A percentile compares a stretch with the other conserved stretches of the same genome.
Conservation (phyloP, 345 rosid genomes). For the Kandelia obovata region DNA sequence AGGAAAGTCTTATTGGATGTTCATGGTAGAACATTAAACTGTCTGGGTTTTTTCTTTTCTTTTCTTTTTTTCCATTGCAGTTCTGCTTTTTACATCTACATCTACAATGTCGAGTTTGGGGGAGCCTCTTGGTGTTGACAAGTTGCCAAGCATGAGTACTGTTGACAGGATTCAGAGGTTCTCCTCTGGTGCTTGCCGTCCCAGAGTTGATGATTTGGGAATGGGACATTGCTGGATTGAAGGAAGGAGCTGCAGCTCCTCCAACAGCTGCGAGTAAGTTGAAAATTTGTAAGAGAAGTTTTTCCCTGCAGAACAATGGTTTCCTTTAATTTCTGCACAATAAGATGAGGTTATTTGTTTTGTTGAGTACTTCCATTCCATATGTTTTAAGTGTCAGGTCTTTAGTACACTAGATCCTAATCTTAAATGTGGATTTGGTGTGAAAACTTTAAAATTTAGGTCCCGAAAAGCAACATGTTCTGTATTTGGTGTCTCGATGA, state of each 20-base stretch:
- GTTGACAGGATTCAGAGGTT: constrained; percentile 79
- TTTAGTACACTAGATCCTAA: no score
- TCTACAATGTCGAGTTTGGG: constrained; percentile 83
- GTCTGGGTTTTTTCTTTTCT: no score
- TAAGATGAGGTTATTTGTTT: no score
- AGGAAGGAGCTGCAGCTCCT: constrained; percentile 74
- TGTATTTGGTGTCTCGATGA: no score
- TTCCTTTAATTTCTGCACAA: no score
- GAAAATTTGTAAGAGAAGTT: background rate
- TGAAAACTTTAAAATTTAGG: background rate
- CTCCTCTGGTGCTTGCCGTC: constrained; percentile 80
- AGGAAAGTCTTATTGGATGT: no score
- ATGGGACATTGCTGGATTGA: constrained; percentile 85
- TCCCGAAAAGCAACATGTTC: background rate
- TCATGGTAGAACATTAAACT: no score
- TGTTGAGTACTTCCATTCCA: no score
- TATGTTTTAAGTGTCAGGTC: no score
- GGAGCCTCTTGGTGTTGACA: constrained; percentile 84
- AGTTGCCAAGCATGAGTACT: constrained; percentile 89
- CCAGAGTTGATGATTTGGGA: constrained; percentile 57
- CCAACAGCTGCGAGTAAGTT: constrained; percentile 69
- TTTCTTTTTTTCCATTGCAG: no score
- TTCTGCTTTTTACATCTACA: no score
- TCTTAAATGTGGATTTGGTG: background rate
- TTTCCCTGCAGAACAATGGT: background rate